A percentile compares a stretch with the other conserved stretches of the same genome.
These are phyloP conservation scores for Aspergillus kassunensis DNA, from an alignment of 495 filamentous ascomycete species.

Conservation along the genomic window DNA sequence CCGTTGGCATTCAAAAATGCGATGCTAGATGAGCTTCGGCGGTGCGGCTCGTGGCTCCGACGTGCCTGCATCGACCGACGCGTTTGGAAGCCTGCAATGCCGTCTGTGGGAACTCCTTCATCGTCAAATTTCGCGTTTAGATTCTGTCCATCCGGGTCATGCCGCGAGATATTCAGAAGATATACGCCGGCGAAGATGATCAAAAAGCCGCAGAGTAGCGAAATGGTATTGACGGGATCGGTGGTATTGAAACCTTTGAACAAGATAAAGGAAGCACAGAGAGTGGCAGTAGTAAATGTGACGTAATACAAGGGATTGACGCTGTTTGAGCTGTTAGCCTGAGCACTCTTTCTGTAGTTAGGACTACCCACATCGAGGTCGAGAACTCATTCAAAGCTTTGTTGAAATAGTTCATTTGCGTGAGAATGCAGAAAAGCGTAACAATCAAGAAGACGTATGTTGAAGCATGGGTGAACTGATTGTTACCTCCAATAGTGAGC, in stretches of 20 bases:
- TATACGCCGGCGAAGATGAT: slow-evolving; percentile 97
- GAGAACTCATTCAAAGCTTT: slow-evolving; percentile 96
- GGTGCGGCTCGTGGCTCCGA: slow-evolving; percentile 57
- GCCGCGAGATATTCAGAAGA: slow-evolving; percentile 87
- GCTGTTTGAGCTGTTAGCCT: slow-evolving; percentile 48
- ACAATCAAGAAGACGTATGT: slow-evolving; percentile 97
- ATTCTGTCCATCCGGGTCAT: slow-evolving; percentile 76
- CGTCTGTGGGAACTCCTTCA: slow-evolving; percentile 85
- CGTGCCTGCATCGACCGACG: slow-evolving; percentile 88
- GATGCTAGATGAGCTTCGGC: slow-evolving; percentile 54
- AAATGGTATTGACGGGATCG: slow-evolving; percentile 88
- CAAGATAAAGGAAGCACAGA: slow-evolving; percentile 94
- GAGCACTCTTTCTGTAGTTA: neutral
- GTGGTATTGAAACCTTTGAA: slow-evolving; percentile 97
- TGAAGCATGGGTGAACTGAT: slow-evolving; percentile 88
- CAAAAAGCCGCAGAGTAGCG: slow-evolving; percentile 88
- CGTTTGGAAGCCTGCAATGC: slow-evolving; percentile 81
- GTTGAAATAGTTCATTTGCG: slow-evolving; percentile 99
- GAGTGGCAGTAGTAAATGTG: slow-evolving; percentile 95
- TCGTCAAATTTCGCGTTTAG: slow-evolving; percentile 59
- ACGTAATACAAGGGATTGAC: slow-evolving; percentile 99
- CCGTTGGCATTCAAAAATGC: slow-evolving; percentile 45
- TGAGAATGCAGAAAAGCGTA: slow-evolving; percentile 86
- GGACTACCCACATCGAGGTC: slow-evolving; percentile 76
- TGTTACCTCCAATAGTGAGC: slow-evolving; percentile 82